Evolutionary conservation across 2,329 filamentous ascomycete species (phyloP), one percentile per base, ranked within the genome.

Genomic region (Nemania sp.): DNA sequence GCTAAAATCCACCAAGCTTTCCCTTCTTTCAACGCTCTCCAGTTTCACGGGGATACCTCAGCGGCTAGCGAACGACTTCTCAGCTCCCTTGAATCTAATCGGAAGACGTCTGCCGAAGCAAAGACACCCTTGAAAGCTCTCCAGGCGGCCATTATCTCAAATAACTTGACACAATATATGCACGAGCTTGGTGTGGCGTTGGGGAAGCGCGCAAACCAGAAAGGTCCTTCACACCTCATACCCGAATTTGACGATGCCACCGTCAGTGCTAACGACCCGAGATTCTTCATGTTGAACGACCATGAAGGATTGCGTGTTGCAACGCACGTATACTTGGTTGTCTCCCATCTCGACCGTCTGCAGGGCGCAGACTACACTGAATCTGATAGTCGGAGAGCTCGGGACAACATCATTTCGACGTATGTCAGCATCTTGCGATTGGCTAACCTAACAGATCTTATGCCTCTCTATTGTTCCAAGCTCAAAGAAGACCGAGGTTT

Each of bases 401-500:
- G 86, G 60, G 88, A 96, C 65, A 90, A 89, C 64, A 84, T 93
- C 41, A 77, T 97, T 47, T 84, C 88, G 1, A 86, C 84, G 3
- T 97, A 97, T 68, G 88, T 95, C 50, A 88, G 89, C 63, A 86
- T 89, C 56, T 75, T 99, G 31, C 84, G 89, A 37, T 79, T 88
- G 41, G 82, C 83, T 14, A 83, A 85, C 28, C 83, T 94, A 49
- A 84, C 88, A 54, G 86, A 93, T 58, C 75, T 94, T 36, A 88
- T 96, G 50, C 92, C 94, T 0, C 76, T 96, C 1, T 99, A 99
- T 70, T 92, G 90, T 58, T 91, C 91, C 7, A 86, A 90, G 63
- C 77, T 99, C 11, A 79, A 83, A 8, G 74, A 78, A 6, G 76
- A 83, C 11, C 80, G 87, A 58, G 80, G 81, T 57, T 86, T 91